Percentiles rank a stretch among this genome's conserved stretches.
Evolutionary conservation across 2,329 filamentous ascomycete species (phyloP).

Genomic region (Myriosclerotinia duriaeana): DNA sequence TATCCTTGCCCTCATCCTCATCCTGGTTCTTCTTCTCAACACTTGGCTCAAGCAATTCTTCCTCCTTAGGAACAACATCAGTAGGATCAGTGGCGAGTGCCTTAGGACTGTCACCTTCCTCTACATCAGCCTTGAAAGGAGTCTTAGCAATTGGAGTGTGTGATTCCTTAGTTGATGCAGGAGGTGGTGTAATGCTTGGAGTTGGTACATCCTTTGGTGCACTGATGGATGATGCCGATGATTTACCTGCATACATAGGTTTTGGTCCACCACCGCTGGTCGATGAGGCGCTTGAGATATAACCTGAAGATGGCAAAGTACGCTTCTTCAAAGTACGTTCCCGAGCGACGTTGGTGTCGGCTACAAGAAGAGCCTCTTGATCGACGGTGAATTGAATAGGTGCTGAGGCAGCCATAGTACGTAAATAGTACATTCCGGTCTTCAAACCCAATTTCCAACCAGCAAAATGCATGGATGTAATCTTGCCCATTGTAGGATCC

Average conservation of each 20-base stretch:
- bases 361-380: slow-evolving; percentile 87
- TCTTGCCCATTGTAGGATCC: slow-evolving; percentile 99
- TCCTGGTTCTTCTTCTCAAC: slow-evolving; percentile 58
- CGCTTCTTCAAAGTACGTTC: slow-evolving; percentile 67
- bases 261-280: slow-evolving; percentile 56
- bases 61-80: slow-evolving; percentile 57
- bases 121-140: slow-evolving; percentile 73
- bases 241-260: slow-evolving; percentile 62
- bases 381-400: slow-evolving; percentile 99
- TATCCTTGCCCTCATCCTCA: slow-evolving; percentile 70
- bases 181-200: slow-evolving; percentile 62
- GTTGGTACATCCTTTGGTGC: slow-evolving; percentile 65
- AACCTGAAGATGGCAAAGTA: slow-evolving; percentile 51
- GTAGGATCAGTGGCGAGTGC: slow-evolving; percentile 70
- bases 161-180: slow-evolving; percentile 42
- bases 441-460: slow-evolving; percentile 99
- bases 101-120: slow-evolving; percentile 78
- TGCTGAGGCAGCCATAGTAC: slow-evolving; percentile 92
- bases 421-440: slow-evolving; percentile 99
- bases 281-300: slow-evolving; percentile 51
- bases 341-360: slow-evolving; percentile 74
- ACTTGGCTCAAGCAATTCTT: slow-evolving; percentile 62
- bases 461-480: slow-evolving; percentile 98
- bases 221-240: slow-evolving; percentile 31
- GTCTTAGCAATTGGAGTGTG: slow-evolving; percentile 53